phyloP scores from a whole-genome alignment of 225 moss, liverwort and hornwort species.

The Asterella californica region DNA sequence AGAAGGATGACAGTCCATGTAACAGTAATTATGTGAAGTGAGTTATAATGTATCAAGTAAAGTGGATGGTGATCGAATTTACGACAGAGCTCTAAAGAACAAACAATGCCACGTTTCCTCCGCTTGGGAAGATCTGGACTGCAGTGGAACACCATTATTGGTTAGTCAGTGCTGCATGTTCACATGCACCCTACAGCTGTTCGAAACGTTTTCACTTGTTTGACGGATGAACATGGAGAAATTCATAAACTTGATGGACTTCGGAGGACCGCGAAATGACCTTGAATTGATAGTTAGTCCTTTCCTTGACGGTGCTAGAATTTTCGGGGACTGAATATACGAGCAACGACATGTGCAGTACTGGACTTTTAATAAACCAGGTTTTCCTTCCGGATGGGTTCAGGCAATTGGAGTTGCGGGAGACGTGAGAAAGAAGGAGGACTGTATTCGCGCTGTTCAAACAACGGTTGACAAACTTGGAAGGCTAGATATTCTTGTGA shows the following conservation, averaged over 20 bases:
- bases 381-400: background rate
- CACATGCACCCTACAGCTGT: background rate
- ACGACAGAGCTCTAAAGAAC: background rate
- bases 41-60: background rate
- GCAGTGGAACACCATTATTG: background rate
- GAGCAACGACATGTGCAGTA: background rate
- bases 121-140: background rate
- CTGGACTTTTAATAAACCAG: background rate
- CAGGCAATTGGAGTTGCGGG: constrained; percentile 74
- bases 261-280: too few relatives aligned
- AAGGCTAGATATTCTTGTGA: constrained; percentile 78
- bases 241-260: background rate
- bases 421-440: constrained; percentile 84
- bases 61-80: background rate
- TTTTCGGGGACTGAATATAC: background rate
- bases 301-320: background rate
- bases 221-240: background rate
- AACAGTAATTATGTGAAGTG: too few relatives aligned
- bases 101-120: background rate
- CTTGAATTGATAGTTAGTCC: background rate
- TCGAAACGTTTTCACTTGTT: background rate
- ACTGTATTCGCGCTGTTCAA: constrained; percentile 60
- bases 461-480: constrained; percentile 63
- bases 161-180: background rate
- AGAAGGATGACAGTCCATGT: background rate